Evolutionary conservation across 306 rosid genomes (phyloP).

Genomic region (Medicago ruthenica): DNA sequence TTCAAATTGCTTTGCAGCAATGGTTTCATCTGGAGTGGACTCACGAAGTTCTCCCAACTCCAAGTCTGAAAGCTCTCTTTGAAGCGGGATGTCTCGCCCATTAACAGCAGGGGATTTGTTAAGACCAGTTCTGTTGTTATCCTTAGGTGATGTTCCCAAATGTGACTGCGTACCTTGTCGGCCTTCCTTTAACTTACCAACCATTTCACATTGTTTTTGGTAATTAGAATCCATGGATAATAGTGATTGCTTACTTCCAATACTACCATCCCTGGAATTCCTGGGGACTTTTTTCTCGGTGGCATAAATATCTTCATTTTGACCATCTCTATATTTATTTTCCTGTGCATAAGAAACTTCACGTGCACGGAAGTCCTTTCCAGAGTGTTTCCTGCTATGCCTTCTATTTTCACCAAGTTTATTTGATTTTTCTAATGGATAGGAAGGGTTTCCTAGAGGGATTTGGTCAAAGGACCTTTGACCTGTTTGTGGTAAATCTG

Average conservation of each 20-base stretch:
- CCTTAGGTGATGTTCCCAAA: slow-evolving; percentile 63
- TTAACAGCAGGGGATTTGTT: slow-evolving; percentile 64
- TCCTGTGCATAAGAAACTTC: slow-evolving; percentile 56
- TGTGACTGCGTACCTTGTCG: slow-evolving; percentile 52
- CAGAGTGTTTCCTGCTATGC: slow-evolving; percentile 60
- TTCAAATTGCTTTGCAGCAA: slow-evolving; percentile 71
- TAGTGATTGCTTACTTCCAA: slow-evolving; percentile 50
- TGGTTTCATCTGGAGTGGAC: slow-evolving; percentile 71
- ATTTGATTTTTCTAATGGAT: slow-evolving; percentile 60
- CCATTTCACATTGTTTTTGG: slow-evolving; percentile 65
- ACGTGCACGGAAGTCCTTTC: slow-evolving; percentile 56
- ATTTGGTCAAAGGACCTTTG: slow-evolving; percentile 65
- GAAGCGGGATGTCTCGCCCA: slow-evolving; percentile 75
- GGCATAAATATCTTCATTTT: slow-evolving; percentile 55
- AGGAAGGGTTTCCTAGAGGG: slow-evolving; percentile 55
- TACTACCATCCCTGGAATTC: slow-evolving; percentile 67
- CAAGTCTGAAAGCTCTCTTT: slow-evolving; percentile 89
- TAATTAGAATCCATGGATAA: slow-evolving; percentile 55
- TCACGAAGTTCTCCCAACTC: slow-evolving; percentile 98
- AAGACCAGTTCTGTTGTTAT: slow-evolving; percentile 52
- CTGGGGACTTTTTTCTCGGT: slow-evolving; percentile 61
- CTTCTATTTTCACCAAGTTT: slow-evolving; percentile 60
- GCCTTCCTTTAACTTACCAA: slow-evolving; percentile 65
- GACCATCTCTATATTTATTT: slow-evolving; percentile 61
- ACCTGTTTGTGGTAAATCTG: slow-evolving; percentile 65